phyloP scores from a whole-genome alignment of 2,329 filamentous ascomycete species.

The Elsinoe australis region DNA sequence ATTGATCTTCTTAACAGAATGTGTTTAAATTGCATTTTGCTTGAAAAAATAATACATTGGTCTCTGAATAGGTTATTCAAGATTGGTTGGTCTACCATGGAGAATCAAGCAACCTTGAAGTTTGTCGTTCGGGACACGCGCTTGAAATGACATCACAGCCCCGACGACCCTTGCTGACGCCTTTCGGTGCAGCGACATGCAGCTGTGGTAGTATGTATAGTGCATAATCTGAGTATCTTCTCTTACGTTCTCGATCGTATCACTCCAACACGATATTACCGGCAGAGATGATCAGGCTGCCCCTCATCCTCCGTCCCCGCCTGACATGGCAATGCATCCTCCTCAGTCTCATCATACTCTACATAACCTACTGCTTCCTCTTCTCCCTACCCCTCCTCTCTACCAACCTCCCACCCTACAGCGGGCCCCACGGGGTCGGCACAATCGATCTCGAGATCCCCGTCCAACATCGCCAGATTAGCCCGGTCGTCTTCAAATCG shows the following conservation, averaged over 20 bases:
- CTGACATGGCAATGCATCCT: conserved; percentile 22
- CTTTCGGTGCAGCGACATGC: too few species aligned
- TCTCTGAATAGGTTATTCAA: too few species aligned
- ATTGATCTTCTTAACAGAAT: too few species aligned
- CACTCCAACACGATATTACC: neutral
- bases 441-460: conserved; percentile 38
- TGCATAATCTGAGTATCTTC: too few species aligned
- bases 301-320: conserved; percentile 20
- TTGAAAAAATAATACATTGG: too few species aligned
- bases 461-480: conserved; percentile 31
- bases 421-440: conserved; percentile 38
- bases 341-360: conserved; percentile 21
- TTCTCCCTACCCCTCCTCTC: conserved; percentile 37
- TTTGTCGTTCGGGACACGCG: too few species aligned
- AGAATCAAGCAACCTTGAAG: too few species aligned
- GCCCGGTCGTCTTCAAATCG: conserved; percentile 33
- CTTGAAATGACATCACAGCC: too few species aligned
- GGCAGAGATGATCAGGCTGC: conserved; percentile 10
- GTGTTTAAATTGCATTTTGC: too few species aligned
- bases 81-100: too few species aligned
- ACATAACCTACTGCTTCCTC: conserved; percentile 32
- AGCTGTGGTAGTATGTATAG: too few species aligned
- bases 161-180: too few species aligned
- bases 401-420: conserved; percentile 36
- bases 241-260: neutral